Evolutionary conservation across 768 basidiomycete species (phyloP).

Genomic region (Kwoniella heveanensis): DNA sequence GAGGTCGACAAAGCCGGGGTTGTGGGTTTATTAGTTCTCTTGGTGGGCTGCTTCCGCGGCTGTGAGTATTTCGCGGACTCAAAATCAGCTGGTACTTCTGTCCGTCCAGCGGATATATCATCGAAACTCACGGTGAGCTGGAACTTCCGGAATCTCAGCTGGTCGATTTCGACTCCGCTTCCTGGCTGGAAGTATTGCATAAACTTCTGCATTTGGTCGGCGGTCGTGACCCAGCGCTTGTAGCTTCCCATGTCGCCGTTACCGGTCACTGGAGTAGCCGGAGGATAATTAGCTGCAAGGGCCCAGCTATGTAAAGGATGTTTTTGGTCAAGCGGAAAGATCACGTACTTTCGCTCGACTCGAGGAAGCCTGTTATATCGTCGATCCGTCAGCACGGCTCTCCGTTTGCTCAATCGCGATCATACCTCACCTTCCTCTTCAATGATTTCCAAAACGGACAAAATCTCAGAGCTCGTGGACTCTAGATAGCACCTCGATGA

Average conservation of each 20-base stretch:
- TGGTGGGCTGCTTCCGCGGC: no score
- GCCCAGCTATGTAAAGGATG: no score
- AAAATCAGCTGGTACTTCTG: no score
- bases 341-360: not conserved
- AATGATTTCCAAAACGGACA: not conserved
- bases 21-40: no score
- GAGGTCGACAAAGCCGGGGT: no score
- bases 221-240: not conserved
- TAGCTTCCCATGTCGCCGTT: not conserved
- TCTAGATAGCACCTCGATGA: no score
- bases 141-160: conserved; percentile 1
- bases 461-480: not conserved
- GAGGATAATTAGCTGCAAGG: no score
- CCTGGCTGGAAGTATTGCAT: conserved; percentile 8
- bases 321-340: no score
- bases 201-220: not conserved
- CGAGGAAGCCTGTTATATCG: not conserved
- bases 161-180: conserved; percentile 9
- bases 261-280: not conserved
- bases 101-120: no score
- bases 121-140: not conserved
- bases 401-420: not conserved
- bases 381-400: no score
- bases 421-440: not conserved
- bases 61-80: no score